These are phyloP conservation scores for Solanum corneliomulleri DNA, from an alignment of 257 asterid species.

Conservation along the genomic window DNA sequence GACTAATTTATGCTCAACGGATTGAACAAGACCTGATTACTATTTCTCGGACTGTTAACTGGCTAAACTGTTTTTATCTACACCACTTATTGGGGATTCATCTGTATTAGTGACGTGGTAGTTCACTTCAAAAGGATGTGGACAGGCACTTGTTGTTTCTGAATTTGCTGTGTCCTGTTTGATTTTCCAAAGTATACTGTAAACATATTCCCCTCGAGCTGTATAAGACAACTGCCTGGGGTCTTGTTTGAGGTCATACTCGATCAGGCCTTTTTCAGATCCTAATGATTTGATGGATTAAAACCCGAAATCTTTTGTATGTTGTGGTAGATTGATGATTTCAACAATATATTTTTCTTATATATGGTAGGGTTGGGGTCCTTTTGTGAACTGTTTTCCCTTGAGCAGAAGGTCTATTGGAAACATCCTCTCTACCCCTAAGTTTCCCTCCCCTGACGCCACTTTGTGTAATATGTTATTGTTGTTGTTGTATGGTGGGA, in stretches of 20 bases:
- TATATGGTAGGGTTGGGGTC: not conserved
- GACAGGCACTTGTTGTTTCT: not conserved
- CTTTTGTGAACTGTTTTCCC: not conserved
- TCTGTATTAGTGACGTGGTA: no score
- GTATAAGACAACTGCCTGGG: not conserved
- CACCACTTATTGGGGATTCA: not conserved
- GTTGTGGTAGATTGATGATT: not conserved
- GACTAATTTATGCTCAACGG: not conserved
- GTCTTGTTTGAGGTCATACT: not conserved
- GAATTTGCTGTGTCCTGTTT: not conserved
- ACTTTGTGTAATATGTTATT: not conserved
- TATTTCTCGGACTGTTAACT: not conserved
- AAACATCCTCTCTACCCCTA: not conserved
- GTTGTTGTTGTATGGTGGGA: not conserved
- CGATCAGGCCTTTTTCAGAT: not conserved
- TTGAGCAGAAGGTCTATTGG: not conserved
- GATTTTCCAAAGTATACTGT: not conserved
- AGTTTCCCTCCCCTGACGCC: not conserved
- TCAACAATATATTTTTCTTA: not conserved
- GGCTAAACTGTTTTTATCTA: not conserved
- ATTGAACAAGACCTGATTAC: not conserved
- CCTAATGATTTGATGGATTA: not conserved
- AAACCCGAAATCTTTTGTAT: not conserved
- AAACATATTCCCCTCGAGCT: not conserved
- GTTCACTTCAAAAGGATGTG: not conserved